Evolutionary conservation across 2,329 filamentous ascomycete species (phyloP), one percentile per base, ranked within the genome.

Genomic region (Chalara sp.): DNA sequence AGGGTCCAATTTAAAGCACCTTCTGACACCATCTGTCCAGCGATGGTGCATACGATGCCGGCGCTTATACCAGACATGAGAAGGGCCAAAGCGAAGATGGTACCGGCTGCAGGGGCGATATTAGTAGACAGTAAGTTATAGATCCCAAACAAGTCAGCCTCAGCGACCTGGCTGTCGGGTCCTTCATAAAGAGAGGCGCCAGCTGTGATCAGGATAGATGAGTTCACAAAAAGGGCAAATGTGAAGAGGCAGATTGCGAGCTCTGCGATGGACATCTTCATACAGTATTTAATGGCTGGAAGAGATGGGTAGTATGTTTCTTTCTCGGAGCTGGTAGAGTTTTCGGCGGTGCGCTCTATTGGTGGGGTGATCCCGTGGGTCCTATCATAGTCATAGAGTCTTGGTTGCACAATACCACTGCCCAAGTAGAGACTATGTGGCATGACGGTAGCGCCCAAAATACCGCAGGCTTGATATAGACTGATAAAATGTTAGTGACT

Each of bases 11-110:
- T 80, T 43, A 95, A 67, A 54, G 89, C 87, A 6, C 89, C 89
- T 66, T 95, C 89, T 55, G 82, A 84, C 28, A 95, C 85, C 83
- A 95, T 93, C 66, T 95, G 89, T 0, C 89, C 89, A 0, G 89
- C 80, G 58, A 95, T 93, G 1, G 90, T 95, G 70, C 89, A 95
- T 2, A 95, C 85, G 35, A 95, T 88, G 5, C 89, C 89, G 0
- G 89, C 89, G 0, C 84, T 88, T 10, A 89, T 78, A 6, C 89
- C 89, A 0, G 86, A 91, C 1, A 95, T 78, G 0, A 95, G 76
- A 1, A 95, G 72, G 0, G 89, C 88, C 2, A 95, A 73, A 0
- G 88, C 88, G 56, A 95, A 95, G n/a, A 95, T 74, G 3, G 86
- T 87, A 1, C 88, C 90, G 0, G 89, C 90, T 0, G 79, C 86